Conservation (phyloP, 352 stramenopile genomes). For the Pythium apleroticum region DNA sequence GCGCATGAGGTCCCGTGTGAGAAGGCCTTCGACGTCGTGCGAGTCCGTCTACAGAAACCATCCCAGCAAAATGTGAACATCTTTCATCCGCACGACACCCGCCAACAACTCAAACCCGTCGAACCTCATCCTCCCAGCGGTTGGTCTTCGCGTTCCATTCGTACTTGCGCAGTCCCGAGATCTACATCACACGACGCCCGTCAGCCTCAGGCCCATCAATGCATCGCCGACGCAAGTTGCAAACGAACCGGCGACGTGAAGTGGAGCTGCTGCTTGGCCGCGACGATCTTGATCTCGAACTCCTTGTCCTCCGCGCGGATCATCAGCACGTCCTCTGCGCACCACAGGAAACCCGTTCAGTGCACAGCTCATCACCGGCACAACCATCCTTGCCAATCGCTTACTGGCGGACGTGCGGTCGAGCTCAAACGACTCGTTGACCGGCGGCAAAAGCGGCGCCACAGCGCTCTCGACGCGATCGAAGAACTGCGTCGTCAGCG, state of each 20-base stretch:
- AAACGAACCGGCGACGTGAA: slow-evolving; percentile 51
- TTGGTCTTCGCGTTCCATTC: slow-evolving; percentile 70
- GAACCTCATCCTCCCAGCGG: slow-evolving; percentile 79
- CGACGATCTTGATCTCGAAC: slow-evolving; percentile 61
- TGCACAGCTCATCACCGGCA: neutral
- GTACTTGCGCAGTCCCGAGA: slow-evolving; percentile 71
- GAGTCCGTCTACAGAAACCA: slow-evolving; percentile 44
- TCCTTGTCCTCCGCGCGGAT: slow-evolving; percentile 52
- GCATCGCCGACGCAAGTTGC: too few relatives aligned
- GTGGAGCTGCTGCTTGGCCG: slow-evolving; percentile 66
- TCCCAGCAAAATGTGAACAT: too few relatives aligned
- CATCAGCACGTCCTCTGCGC: slow-evolving; percentile 38
- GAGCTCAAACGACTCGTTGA: slow-evolving; percentile 61
- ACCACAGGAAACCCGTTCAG: too few relatives aligned
- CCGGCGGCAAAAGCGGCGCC: slow-evolving; percentile 55
- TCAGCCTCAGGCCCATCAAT: too few relatives aligned
- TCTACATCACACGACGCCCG: slow-evolving; percentile 28
- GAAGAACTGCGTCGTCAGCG: slow-evolving; percentile 52
- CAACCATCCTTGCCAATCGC: neutral
- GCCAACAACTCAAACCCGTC: too few relatives aligned
- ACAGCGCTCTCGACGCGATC: slow-evolving; percentile 64
- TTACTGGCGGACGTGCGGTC: slow-evolving; percentile 38
- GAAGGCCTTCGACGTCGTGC: slow-evolving; percentile 76
- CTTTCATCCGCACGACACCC: too few relatives aligned
- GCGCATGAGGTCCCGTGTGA: slow-evolving; percentile 83